phyloP scores from a whole-genome alignment of 192 early-diverging fungal genomes.

The Coemansia sp. region DNA sequence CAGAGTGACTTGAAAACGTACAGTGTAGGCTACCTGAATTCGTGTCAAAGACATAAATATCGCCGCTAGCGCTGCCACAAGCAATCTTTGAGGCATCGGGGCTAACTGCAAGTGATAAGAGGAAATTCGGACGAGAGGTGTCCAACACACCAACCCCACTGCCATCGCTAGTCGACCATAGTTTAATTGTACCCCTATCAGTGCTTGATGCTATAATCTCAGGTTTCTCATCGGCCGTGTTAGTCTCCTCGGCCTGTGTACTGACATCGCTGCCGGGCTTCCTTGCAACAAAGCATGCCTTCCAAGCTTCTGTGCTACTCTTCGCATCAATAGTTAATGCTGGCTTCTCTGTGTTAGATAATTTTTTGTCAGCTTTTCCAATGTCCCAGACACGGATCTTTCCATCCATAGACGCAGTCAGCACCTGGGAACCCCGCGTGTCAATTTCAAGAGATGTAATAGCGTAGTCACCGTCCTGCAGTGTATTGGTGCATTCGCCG shows the following conservation, averaged over 20 bases:
- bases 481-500: slow-evolving; percentile 25
- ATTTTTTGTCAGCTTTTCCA: neutral
- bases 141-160: slow-evolving; percentile 31
- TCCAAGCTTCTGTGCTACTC: slow-evolving; percentile 41
- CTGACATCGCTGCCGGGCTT: slow-evolving; percentile 5
- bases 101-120: slow-evolving; percentile 43
- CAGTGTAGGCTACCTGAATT: slow-evolving; percentile 29
- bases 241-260: neutral
- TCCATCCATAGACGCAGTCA: slow-evolving; percentile 56
- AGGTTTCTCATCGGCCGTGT: neutral
- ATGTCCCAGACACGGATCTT: slow-evolving; percentile 48
- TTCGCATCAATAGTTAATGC: slow-evolving; percentile 30
- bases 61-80: slow-evolving; percentile 38
- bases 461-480: slow-evolving; percentile 42
- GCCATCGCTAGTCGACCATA: slow-evolving; percentile 39
- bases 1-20: slow-evolving; percentile 51
- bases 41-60: slow-evolving; percentile 44
- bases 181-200: slow-evolving; percentile 34
- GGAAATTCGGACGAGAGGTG: slow-evolving; percentile 48
- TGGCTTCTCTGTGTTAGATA: slow-evolving; percentile 7
- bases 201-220: slow-evolving; percentile 41
- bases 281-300: slow-evolving; percentile 34
- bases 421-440: slow-evolving; percentile 30
- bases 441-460: slow-evolving; percentile 50
- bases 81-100: slow-evolving; percentile 41